phyloP scores from a whole-genome alignment of 2,329 filamentous ascomycete genomes.

The Rhynchosporium graminicola region DNA sequence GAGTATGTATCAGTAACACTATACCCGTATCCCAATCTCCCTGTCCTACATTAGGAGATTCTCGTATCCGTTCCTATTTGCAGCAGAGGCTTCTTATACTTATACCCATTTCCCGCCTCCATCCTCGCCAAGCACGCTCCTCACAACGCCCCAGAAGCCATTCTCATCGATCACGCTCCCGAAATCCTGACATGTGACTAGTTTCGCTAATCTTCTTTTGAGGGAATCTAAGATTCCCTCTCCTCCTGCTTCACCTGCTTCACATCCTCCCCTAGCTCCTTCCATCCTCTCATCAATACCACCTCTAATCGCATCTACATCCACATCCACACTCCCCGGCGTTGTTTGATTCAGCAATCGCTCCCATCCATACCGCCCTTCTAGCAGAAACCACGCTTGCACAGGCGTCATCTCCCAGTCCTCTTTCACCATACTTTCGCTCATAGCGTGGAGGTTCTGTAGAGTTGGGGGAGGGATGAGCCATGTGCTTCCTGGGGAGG shows the following conservation, averaged over 20 bases:
- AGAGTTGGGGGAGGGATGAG: slow-evolving; percentile 16
- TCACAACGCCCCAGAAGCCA: slow-evolving; percentile 34
- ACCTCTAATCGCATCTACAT: neutral
- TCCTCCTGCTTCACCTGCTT: neutral
- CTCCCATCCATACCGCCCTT: slow-evolving; percentile 24
- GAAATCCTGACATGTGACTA: slow-evolving; percentile 35
- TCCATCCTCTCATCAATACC: neutral
- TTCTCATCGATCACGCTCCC: slow-evolving; percentile 36
- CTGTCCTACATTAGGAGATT: too few relatives aligned
- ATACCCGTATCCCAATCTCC: too few relatives aligned
- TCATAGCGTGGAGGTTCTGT: slow-evolving; percentile 29
- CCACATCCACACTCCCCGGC: neutral
- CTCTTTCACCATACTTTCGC: slow-evolving; percentile 26
- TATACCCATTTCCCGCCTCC: neutral
- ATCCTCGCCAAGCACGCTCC: slow-evolving; percentile 22
- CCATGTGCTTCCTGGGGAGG: slow-evolving; percentile 8
- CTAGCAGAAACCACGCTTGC: slow-evolving; percentile 38
- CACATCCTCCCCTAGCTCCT: neutral
- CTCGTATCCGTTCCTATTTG: too few relatives aligned
- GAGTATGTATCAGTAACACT: too few relatives aligned
- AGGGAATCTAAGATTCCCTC: slow-evolving; percentile 20
- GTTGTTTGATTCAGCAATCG: slow-evolving; percentile 3
- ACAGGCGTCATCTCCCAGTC: slow-evolving; percentile 39
- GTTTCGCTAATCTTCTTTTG: slow-evolving; percentile 28
- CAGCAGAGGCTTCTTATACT: neutral